Evolutionary conservation across 139 green algal species (phyloP).

Genomic region (Microglena sp.): DNA sequence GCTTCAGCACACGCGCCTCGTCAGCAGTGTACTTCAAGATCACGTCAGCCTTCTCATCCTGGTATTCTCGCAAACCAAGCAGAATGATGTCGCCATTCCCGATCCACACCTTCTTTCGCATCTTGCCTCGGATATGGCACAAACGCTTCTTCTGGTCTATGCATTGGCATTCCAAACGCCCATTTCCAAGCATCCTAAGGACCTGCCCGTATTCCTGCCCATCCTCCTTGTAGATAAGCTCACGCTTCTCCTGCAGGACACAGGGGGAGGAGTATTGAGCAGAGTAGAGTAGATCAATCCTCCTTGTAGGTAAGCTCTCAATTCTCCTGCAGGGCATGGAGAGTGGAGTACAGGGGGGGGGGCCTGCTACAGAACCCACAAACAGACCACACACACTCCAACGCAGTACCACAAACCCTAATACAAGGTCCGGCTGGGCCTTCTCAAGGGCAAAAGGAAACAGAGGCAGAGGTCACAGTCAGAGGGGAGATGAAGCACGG

Average conservation of each 20-base stretch:
- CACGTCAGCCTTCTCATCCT: conserved; percentile 99
- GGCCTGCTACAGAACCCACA: too few species aligned
- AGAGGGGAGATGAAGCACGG: too few species aligned
- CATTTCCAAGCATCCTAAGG: conserved; percentile 97
- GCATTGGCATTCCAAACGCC: conserved; percentile 92
- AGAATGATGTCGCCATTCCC: conserved; percentile 91
- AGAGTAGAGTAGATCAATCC: too few species aligned
- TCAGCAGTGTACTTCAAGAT: conserved; percentile 88
- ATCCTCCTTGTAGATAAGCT: conserved; percentile 99
- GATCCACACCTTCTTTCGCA: conserved; percentile 95
- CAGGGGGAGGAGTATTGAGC: too few species aligned
- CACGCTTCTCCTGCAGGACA: conserved; percentile 97
- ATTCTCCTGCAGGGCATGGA: too few species aligned
- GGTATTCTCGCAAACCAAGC: conserved; percentile 95
- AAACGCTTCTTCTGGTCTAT: conserved; percentile 96
- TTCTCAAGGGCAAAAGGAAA: too few species aligned
- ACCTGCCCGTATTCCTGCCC: conserved; percentile 79
- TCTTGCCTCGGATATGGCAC: conserved; percentile 99
- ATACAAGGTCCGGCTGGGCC: too few species aligned
- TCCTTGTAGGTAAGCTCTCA: conserved; percentile 99
- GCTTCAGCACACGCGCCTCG: conserved; percentile 47
- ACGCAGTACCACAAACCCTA: too few species aligned
- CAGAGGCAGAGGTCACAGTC: too few species aligned
- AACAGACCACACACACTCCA: too few species aligned
- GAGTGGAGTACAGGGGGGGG: too few species aligned